Conservation (phyloP, 1,284 basidiomycete genomes). For the Ganoderma boninense region DNA sequence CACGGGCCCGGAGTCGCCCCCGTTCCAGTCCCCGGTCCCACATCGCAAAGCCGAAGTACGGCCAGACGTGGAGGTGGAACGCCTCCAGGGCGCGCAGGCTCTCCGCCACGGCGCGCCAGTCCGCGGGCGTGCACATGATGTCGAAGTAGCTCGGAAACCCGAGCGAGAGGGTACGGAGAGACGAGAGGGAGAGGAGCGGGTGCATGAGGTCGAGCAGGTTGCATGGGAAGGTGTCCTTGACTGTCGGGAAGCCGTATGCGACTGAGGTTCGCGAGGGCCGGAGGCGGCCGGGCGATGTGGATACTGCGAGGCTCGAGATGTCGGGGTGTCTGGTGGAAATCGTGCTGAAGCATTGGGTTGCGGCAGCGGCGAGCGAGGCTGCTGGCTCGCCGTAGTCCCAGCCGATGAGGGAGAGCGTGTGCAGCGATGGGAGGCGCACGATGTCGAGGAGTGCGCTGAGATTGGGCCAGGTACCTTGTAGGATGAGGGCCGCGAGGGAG, state of each 20-base stretch:
- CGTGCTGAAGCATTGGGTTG: slow-evolving; percentile 1
- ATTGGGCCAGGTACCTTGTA: neutral
- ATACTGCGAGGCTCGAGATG: slow-evolving; percentile 5
- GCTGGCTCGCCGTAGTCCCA: neutral
- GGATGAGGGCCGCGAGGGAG: neutral
- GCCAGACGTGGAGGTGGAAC: neutral
- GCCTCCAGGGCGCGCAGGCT: neutral
- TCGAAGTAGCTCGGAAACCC: neutral
- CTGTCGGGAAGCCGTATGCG: neutral
- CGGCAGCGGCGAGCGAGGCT: neutral
- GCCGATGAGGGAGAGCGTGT: neutral
- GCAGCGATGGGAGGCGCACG: slow-evolving; percentile 5
- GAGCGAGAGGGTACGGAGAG: slow-evolving; percentile 10
- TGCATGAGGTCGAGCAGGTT: neutral
- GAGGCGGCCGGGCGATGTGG: neutral
- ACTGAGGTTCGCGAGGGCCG: neutral
- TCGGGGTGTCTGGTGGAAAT: neutral
- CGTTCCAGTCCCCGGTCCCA: neutral
- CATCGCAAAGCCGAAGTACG: neutral
- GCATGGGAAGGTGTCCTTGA: neutral
- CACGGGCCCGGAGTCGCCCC: neutral
- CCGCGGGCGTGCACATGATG: slow-evolving; percentile 6
- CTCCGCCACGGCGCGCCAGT: slow-evolving; percentile 7
- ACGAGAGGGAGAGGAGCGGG: slow-evolving; percentile 12
- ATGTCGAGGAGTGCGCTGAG: neutral